Percentiles rank a stretch among this genome's conserved stretches.
Evolutionary conservation across 1,284 basidiomycete species (phyloP).

Genomic region (Xerocomus tenax): DNA sequence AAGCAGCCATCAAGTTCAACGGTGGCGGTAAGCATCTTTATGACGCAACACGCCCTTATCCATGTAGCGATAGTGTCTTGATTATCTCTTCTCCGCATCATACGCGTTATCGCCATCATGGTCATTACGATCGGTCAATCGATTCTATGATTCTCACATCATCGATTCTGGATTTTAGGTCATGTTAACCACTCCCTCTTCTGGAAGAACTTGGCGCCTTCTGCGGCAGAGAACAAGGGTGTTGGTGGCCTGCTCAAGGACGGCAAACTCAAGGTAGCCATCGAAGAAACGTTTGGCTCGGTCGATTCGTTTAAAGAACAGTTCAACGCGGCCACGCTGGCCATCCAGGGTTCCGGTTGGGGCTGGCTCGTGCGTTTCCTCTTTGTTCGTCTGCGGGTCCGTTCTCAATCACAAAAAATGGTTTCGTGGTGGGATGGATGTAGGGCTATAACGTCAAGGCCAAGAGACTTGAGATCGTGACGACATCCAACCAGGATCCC

Average conservation of each 20-base stretch:
- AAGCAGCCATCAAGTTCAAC: constrained; percentile 67
- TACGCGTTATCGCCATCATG: constrained; percentile 17
- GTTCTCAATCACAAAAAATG: not conserved
- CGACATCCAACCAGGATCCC: constrained; percentile 88
- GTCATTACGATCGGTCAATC: constrained; percentile 15
- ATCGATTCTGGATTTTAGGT: constrained; percentile 33
- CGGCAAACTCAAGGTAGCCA: constrained; percentile 61
- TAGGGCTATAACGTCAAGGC: constrained; percentile 57
- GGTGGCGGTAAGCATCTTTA: constrained; percentile 43
- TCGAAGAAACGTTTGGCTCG: constrained; percentile 59
- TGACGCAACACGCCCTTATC: not conserved
- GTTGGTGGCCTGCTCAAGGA: constrained; percentile 56
- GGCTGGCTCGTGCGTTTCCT: constrained; percentile 68
- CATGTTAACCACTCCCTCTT: constrained; percentile 91
- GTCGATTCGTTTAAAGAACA: constrained; percentile 61
- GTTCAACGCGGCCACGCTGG: constrained; percentile 70
- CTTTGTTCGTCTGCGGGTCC: not conserved
- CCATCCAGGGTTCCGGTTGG: constrained; percentile 89
- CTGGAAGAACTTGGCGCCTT: constrained; percentile 82
- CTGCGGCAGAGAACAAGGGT: constrained; percentile 38
- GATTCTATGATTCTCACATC: constrained; percentile 3
- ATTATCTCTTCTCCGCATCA: not conserved
- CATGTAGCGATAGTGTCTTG: not conserved
- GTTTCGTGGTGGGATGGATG: not conserved
- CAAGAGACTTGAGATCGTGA: constrained; percentile 65